Base-by-base conservation (phyloP, 1,139 yeast species). In the Pichia sp. region DNA sequence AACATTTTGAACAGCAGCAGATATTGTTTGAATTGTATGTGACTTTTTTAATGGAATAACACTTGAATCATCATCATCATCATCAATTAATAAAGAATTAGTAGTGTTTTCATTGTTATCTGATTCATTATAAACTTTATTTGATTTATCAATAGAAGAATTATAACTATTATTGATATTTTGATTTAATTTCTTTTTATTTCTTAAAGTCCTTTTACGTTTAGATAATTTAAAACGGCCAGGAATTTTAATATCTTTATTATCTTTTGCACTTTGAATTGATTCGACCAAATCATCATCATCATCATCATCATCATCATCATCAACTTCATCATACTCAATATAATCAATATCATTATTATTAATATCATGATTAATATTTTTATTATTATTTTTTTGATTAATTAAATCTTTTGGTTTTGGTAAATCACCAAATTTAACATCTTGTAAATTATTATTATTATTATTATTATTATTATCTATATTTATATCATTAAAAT, bases 351-450 rank as follows among this genome's bases (percentile, higher is more conserved):
- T 47, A 23, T 58, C 58, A 6, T 60, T 61, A 11, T 44, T 48
- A 47, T 57, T 52, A 33, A 74, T 74, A 42, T 71, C 70, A 44
- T 73, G 96, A 30, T 81, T 81, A 10, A 85, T 68, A 35, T 81
- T 81, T 24, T 70, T 68, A 22, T 71, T 65, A 27, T 76, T 58
- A 47, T 57, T 51, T 16, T 16, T 16, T 16, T 16, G 16, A 16
- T 16, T 16, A 16, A 16, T 16, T 16, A 16, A 16, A 16, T 16
- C 16, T 20, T 49, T 49, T 7, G 79, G 80, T 37, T 64, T 64
- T 0, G 80, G 82, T 30, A 74, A 59, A 33, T 52, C 57, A 1
- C 63, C 73, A 57, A 71, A 71, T 38, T 59, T 66, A 46, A 70
- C 69, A 41, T 65, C 67, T 4, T 47, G 45, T 5, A 43, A 28